Conservation (phyloP, 495 filamentous ascomycete genomes). For the Letharia columbiana region DNA sequence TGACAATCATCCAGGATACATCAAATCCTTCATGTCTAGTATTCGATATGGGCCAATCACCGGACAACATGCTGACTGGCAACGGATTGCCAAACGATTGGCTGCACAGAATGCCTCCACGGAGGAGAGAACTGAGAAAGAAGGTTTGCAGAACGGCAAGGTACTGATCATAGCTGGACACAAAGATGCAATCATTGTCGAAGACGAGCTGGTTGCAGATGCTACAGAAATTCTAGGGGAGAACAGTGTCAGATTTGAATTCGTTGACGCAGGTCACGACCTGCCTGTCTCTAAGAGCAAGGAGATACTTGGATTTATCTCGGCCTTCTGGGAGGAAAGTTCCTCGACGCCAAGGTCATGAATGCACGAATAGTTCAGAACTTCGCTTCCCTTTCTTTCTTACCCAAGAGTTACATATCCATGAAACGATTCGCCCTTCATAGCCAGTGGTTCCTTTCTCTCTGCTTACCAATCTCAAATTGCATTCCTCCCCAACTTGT, state of each 20-base stretch:
- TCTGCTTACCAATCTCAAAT: neutral
- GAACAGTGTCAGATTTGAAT: constrained; percentile 68
- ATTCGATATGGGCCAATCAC: constrained; percentile 50
- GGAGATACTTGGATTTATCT: constrained; percentile 10
- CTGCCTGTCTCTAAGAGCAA: constrained; percentile 8
- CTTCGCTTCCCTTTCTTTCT: neutral
- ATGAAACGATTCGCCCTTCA: neutral
- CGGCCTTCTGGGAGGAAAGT: constrained; percentile 6
- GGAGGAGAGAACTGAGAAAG: constrained; percentile 19
- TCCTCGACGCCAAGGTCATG: neutral
- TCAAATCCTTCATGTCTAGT: constrained; percentile 49
- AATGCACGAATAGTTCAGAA: neutral
- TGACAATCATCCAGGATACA: constrained; percentile 45
- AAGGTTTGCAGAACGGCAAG: constrained; percentile 38
- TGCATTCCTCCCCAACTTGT: neutral
- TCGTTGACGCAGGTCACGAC: constrained; percentile 53
- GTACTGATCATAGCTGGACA: constrained; percentile 49
- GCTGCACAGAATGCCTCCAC: constrained; percentile 33
- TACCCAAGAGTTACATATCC: too few species aligned
- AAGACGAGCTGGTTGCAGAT: constrained; percentile 50
- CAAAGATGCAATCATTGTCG: constrained; percentile 45
- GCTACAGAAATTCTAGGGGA: constrained; percentile 40
- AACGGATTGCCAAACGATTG: constrained; percentile 43
- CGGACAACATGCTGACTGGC: constrained; percentile 48
- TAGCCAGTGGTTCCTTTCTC: neutral